A percentile compares a stretch with the other conserved stretches of the same genome.
phyloP scores from a whole-genome alignment of 2,329 filamentous ascomycete genomes.

The Monosporascus sp. region DNA sequence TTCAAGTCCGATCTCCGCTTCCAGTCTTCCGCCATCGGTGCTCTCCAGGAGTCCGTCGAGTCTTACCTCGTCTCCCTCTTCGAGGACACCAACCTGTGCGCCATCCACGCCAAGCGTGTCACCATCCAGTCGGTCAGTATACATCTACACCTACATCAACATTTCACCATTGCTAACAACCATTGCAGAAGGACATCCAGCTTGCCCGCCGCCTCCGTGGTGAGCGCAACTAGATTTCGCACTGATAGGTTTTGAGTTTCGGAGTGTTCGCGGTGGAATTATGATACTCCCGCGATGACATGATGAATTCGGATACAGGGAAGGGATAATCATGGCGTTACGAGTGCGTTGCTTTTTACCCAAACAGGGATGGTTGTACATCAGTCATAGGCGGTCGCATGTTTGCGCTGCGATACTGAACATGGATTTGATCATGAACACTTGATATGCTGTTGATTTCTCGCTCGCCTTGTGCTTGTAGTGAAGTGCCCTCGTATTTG shows the following conservation, averaged over 20 bases:
- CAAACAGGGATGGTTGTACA: constrained; percentile 33
- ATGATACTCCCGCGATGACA: constrained; percentile 35
- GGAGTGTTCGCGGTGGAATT: constrained; percentile 29
- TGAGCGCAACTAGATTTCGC: constrained; percentile 69
- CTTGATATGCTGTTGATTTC: constrained; percentile 6
- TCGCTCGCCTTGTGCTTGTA: too few species aligned
- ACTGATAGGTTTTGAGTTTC: constrained; percentile 17
- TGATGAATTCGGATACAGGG: constrained; percentile 36
- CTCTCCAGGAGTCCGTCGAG: constrained; percentile 97
- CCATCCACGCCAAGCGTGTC: constrained; percentile 98
- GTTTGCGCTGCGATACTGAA: constrained; percentile 27
- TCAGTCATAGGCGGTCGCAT: constrained; percentile 31
- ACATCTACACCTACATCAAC: neutral
- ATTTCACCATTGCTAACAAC: constrained; percentile 29
- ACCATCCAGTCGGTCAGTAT: constrained; percentile 74
- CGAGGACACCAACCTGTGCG: constrained; percentile 97
- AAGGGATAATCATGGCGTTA: constrained; percentile 38
- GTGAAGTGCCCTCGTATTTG: too few species aligned
- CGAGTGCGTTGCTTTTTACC: constrained; percentile 32
- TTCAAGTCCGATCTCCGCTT: constrained; percentile 95
- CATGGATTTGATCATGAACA: constrained; percentile 30
- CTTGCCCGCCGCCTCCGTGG: constrained; percentile 92
- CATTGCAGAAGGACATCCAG: constrained; percentile 80
- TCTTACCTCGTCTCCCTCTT: constrained; percentile 98
- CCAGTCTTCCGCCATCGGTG: constrained; percentile 96